Evolutionary conservation across 805 yeast species (phyloP).

Genomic region (Wickerhamiella spandovensis): DNA sequence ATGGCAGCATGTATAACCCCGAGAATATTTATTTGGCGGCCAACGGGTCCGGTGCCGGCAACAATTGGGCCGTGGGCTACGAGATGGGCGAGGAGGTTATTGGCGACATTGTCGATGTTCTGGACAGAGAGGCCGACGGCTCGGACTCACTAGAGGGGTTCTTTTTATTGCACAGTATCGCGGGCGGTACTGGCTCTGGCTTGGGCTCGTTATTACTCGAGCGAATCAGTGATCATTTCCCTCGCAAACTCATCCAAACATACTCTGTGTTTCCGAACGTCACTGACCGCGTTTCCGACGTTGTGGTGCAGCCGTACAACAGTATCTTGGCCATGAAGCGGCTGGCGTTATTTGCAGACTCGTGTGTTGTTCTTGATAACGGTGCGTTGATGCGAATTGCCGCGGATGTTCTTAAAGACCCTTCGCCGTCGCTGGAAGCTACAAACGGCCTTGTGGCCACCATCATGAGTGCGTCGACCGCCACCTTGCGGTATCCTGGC

Average conservation of each 20-base stretch:
- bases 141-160: conserved; percentile 85
- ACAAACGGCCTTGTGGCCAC: conserved; percentile 78
- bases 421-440: conserved; percentile 56
- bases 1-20: conserved; percentile 62
- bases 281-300: conserved; percentile 72
- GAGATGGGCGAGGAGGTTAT: conserved; percentile 52
- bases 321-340: conserved; percentile 71
- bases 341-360: conserved; percentile 73
- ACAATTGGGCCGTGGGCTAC: conserved; percentile 90
- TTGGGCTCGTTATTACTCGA: conserved; percentile 77
- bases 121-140: conserved; percentile 81
- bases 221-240: conserved; percentile 62
- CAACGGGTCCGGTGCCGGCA: conserved; percentile 90
- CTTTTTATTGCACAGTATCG: conserved; percentile 84
- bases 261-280: conserved; percentile 70
- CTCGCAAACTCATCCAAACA: conserved; percentile 72
- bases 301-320: conserved; percentile 97
- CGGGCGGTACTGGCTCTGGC: conserved; percentile 98
- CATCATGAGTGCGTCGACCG: conserved; percentile 71
- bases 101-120: conserved; percentile 67
- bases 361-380: conserved; percentile 82
- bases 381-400: conserved; percentile 69
- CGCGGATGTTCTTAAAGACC: conserved; percentile 40
- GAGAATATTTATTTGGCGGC: conserved; percentile 65
- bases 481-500: conserved; percentile 81